phyloP scores from a whole-genome alignment of 139 green algal species.

The Chlorella sp. region DNA sequence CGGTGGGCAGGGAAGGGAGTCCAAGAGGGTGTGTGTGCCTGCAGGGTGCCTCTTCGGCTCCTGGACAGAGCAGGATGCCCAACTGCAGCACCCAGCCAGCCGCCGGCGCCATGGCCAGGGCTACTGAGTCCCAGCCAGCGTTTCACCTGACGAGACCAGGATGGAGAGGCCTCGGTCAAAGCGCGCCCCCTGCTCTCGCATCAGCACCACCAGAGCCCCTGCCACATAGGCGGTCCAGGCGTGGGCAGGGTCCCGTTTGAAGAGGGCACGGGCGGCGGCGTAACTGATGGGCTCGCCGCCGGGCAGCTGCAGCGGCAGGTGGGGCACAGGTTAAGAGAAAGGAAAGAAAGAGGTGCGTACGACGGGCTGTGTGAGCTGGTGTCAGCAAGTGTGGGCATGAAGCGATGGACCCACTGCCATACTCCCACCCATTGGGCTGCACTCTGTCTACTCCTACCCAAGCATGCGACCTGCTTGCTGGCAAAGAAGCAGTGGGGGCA shows the following conservation, averaged over 20 bases:
- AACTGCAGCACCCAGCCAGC: not conserved
- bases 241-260: constrained; percentile 59
- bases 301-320: not conserved
- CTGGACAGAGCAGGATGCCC: not conserved
- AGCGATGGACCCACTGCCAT: no score
- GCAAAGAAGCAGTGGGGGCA: not conserved
- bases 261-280: constrained; percentile 55
- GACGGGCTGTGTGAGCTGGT: not conserved
- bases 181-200: constrained; percentile 62
- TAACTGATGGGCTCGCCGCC: constrained; percentile 68
- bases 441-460: not conserved
- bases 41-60: no score
- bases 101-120: not conserved
- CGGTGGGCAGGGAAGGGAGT: no score
- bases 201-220: constrained; percentile 87
- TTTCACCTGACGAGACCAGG: constrained; percentile 58
- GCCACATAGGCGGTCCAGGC: constrained; percentile 93
- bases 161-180: constrained; percentile 64
- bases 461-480: not conserved
- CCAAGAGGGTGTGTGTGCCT: no score
- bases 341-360: no score
- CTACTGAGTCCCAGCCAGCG: no score
- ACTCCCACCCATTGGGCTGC: not conserved
- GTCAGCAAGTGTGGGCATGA: not conserved
- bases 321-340: not conserved